Conservation (phyloP, 768 basidiomycete genomes). For the Sporobolomyces pararoseus region DNA sequence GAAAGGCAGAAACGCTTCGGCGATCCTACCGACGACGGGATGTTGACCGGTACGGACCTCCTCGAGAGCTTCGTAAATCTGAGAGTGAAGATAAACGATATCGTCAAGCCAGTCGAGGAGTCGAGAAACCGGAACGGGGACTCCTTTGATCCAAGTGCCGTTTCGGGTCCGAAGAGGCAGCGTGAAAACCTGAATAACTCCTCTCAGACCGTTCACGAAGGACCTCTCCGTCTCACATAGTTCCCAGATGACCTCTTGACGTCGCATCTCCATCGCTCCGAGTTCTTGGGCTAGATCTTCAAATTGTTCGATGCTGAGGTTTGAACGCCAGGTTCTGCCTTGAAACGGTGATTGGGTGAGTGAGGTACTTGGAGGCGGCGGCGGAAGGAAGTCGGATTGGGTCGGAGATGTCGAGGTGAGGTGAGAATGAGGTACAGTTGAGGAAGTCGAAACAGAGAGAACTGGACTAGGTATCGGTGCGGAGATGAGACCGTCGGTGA, state of each 20-base stretch:
- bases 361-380: background rate
- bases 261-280: conserved; percentile 58
- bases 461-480: background rate
- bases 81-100: conserved; percentile 70
- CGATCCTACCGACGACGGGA: conserved; percentile 57
- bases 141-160: conserved; percentile 71
- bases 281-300: conserved; percentile 51
- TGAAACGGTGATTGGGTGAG: conserved; percentile 18
- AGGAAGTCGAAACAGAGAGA: background rate
- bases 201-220: conserved; percentile 65
- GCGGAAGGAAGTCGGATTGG: background rate
- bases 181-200: conserved; percentile 68
- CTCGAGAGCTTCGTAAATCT: conserved; percentile 58
- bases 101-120: conserved; percentile 87
- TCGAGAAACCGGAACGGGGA: conserved; percentile 65
- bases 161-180: conserved; percentile 70
- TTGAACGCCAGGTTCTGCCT: conserved; percentile 49
- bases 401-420: background rate
- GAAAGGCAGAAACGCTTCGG: conserved; percentile 61
- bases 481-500: conserved; percentile 18
- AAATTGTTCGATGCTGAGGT: conserved; percentile 49
- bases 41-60: conserved; percentile 49
- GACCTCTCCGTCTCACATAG: conserved; percentile 64
- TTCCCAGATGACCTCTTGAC: conserved; percentile 67
- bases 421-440: background rate